phyloP scores from a whole-genome alignment of 2,329 filamentous ascomycete species.

The Chrysoporthe austroafricana region DNA sequence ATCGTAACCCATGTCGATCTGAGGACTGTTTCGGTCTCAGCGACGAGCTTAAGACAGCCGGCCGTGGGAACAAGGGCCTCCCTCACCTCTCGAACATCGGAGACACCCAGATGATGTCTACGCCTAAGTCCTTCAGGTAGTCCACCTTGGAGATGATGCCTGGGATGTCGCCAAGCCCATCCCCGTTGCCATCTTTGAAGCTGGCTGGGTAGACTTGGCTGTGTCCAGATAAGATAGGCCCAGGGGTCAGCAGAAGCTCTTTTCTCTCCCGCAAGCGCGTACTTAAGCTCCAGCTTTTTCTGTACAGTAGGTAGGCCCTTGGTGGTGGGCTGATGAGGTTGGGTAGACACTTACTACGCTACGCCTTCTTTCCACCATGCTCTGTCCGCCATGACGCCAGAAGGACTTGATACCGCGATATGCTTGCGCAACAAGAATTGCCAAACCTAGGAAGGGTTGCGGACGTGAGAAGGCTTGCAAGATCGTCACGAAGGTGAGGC shows the following conservation, averaged over 20 bases:
- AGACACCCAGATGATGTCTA: slow-evolving; percentile 54
- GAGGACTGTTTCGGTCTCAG: slow-evolving; percentile 36
- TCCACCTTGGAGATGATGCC: slow-evolving; percentile 59
- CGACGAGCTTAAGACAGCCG: background rate
- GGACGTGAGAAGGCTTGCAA: background rate
- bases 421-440: background rate
- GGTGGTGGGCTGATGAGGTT: background rate
- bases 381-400: slow-evolving; percentile 12
- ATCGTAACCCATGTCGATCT: slow-evolving; percentile 63
- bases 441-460: background rate
- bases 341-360: slow-evolving; percentile 25
- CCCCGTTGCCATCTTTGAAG: slow-evolving; percentile 59
- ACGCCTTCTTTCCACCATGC: slow-evolving; percentile 30
- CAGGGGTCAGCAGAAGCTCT: background rate
- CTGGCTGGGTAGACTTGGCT: slow-evolving; percentile 59
- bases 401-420: background rate
- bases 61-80: background rate
- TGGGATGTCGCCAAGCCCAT: slow-evolving; percentile 56
- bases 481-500: background rate
- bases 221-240: background rate
- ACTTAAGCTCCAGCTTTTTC: background rate
- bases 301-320: background rate
- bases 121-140: slow-evolving; percentile 54
- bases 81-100: slow-evolving; percentile 35
- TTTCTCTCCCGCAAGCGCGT: background rate